A percentile compares a stretch with the other conserved stretches of the same genome.
Conservation (phyloP, 352 stramenopile genomes). For the Phytophthora podocarpi region DNA sequence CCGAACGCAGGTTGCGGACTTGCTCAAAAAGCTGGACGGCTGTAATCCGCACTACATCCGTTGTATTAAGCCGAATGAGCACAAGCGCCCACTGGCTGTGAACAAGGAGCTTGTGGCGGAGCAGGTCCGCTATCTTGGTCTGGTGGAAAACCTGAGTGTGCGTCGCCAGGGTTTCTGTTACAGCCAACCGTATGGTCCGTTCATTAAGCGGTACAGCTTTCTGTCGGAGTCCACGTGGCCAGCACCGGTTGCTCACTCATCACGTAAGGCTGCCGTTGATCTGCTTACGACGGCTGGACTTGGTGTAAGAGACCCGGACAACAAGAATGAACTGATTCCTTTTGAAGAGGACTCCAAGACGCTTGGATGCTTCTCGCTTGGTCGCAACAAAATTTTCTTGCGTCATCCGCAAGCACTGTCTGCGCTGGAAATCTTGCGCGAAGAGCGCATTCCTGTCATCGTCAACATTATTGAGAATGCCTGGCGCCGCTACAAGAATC, state of each 20-base stretch:
- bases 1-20: slow-evolving; percentile 72
- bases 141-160: slow-evolving; percentile 86
- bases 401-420: slow-evolving; percentile 89
- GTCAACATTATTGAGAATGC: slow-evolving; percentile 87
- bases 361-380: slow-evolving; percentile 82
- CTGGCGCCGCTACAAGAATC: slow-evolving; percentile 86
- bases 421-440: slow-evolving; percentile 81
- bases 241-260: slow-evolving; percentile 61
- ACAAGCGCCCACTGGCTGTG: slow-evolving; percentile 76
- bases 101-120: slow-evolving; percentile 74
- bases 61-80: slow-evolving; percentile 92
- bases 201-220: slow-evolving; percentile 89
- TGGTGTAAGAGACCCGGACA: slow-evolving; percentile 61
- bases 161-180: slow-evolving; percentile 88
- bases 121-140: slow-evolving; percentile 80
- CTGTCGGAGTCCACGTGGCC: slow-evolving; percentile 82
- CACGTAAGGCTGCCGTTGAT: slow-evolving; percentile 75
- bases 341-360: slow-evolving; percentile 80
- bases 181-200: slow-evolving; percentile 77
- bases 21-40: slow-evolving; percentile 85
- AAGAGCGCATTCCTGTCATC: slow-evolving; percentile 77
- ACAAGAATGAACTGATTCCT: slow-evolving; percentile 49
- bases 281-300: slow-evolving; percentile 69
- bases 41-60: slow-evolving; percentile 92
- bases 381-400: slow-evolving; percentile 91